These are phyloP conservation scores for Acrodontium crateriforme DNA, from an alignment of 2,329 filamentous ascomycete genomes.

Conservation along the genomic window DNA sequence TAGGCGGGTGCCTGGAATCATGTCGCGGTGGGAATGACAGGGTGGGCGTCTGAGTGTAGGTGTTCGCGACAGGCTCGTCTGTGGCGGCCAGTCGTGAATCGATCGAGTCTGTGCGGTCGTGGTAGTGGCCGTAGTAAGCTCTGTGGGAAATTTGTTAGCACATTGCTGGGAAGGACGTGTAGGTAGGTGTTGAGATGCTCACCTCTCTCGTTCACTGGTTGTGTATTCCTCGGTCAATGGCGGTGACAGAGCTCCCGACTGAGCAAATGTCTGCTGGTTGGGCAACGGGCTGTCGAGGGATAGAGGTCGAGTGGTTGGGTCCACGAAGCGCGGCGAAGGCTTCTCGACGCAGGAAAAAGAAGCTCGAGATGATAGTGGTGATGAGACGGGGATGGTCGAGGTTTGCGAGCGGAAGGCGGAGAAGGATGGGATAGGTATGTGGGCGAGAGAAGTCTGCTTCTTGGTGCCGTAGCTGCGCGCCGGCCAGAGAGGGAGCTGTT, in stretches of 20 bases:
- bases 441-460: constrained; percentile 22
- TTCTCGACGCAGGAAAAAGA: constrained; percentile 29
- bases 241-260: constrained; percentile 18
- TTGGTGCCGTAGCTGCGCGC: constrained; percentile 4
- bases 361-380: constrained; percentile 31
- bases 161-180: constrained; percentile 2
- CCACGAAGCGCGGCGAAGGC: constrained; percentile 25
- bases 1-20: too few species aligned
- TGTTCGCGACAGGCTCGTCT: too few species aligned
- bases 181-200: constrained; percentile 3
- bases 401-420: constrained; percentile 29
- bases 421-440: constrained; percentile 29
- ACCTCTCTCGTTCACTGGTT: constrained; percentile 2
- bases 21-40: too few species aligned
- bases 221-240: constrained; percentile 18
- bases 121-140: constrained; percentile 3
- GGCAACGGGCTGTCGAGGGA: constrained; percentile 21
- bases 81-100: constrained; percentile 14
- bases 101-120: constrained; percentile 14
- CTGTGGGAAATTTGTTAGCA: constrained; percentile 2
- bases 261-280: constrained; percentile 15
- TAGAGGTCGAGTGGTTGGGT: constrained; percentile 14
- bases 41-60: too few species aligned
- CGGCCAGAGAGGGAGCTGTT: not conserved
- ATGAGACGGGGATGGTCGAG: constrained; percentile 27